Base-by-base conservation (phyloP, 2,329 filamentous ascomycete species). In the Teratosphaeria gauchensis region DNA sequence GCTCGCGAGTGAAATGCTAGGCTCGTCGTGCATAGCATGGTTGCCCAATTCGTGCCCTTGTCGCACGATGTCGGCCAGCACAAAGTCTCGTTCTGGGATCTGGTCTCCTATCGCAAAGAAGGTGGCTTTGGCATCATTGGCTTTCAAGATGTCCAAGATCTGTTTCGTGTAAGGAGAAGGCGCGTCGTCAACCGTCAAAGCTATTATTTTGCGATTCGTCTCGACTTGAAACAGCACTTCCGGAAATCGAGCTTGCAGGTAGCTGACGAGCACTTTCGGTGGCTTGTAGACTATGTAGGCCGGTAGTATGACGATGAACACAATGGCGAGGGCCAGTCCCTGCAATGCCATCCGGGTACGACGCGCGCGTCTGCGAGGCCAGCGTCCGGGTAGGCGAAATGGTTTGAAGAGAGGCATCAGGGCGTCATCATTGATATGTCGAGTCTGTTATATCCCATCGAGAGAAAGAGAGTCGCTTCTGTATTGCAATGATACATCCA, bases 41-140 rank as follows among this genome's bases (percentile, higher is more conserved):
- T 96, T 96, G 28, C 83, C 91, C 3, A 96, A 77, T 76, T 80
- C 80, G 53, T 76, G 76, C 2, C 83, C 83, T 4, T 81, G 70
- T 32, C 78, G 76, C 3, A 87, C 67, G 46, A 84, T 72, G 8
- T 80, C 71, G 59, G 72, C 67, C 54, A 88, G 72, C 60, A 82
- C 72, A 5, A 68, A 69, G 54, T 79, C 73, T 53, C 79, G 72
- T 3, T 80, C 82, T 0, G 77, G 65, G 9, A 90, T 84, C 75
- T 96, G 90, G 2, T 81, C 81, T 8, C 91, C 91, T 66, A 96
- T 95, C 33, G 95, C 80, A 73, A 96, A 96, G 72, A 95, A 94
- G 0, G 91, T 96, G 0, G 91, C 91, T 21, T 79, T 83, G 14
- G 87, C 89, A 58, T 81, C 79, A 68, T 90, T 80, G 5, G 71